Evolutionary conservation across 2,329 filamentous ascomycete species (phyloP), one percentile per base, ranked within the genome.

Genomic region (Fusarium sp.): DNA sequence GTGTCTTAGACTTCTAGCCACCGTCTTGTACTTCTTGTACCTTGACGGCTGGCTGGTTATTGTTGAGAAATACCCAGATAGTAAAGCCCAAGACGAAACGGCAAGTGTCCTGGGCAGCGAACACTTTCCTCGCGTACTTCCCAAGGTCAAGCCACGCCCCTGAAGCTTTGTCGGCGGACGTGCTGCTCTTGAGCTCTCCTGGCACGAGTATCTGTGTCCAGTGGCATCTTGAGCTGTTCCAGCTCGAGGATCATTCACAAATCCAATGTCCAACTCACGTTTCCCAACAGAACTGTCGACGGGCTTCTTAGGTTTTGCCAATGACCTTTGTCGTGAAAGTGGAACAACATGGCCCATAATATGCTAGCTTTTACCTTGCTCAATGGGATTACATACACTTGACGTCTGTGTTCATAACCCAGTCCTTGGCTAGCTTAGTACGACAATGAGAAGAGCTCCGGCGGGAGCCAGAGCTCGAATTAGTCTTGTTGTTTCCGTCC

Each of bases 81-180:
- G 85, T 88, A 79, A 89, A 88, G 63, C 84, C 85, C 16, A 87
- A 74, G 63, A 86, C 81, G 70, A 87, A 88, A 25, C 83, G 81
- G 67, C 83, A 81, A 40, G 77, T 84, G 52, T 83, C 79, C 73
- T 87, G 80, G 16, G 81, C 76, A 54, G 81, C 77, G n/a, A 88
- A 77, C 4, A 87, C 83, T 73, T 88, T 83, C 65, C 82, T 83
- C 0, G 80, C 83, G 74, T 88, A 88, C 67, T 74, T 74, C 22
- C 75, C 82, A 2, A 88, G 77, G 71, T 87, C 82, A 70, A 84
- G 77, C 81, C 80, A 84, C 54, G 80, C 78, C 14, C 74, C 58
- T 20, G 82, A 83, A 14, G 78, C 70, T 68, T 31, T 84, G 66
- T 88, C 83, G 20, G 82, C 80, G 10, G 68, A 72, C 20, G 77